Base-by-base conservation (phyloP, 345 rosid species). In the Carallia brachiata region DNA sequence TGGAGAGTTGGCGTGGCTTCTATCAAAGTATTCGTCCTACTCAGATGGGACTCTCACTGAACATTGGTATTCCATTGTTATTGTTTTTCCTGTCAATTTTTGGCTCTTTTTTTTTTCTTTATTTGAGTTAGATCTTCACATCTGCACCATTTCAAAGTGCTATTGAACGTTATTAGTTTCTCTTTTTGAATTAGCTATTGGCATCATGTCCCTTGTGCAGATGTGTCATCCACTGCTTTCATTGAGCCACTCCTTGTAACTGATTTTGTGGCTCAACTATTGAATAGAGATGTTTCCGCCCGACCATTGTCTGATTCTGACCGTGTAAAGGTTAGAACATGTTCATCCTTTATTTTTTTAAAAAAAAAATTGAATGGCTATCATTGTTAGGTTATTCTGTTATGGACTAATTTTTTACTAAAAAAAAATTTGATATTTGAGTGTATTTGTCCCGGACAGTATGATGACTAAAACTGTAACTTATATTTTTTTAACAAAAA, bases 1-100 rank as follows among this genome's bases (percentile, higher is more conserved):
- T 93, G 78, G 98, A 93, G 81, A 89, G 97, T 73, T 93, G 98
- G 98, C 92, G 96, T 74, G 98, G 98, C 63, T 93, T 93, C 69
- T 93, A 93, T 73, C 98, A 93, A 69, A 93, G 98, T 74, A 89
- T 93, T 72, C 97, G 98, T 54, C 97, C 98, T 7, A 93, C 98
- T 15, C 98, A 91, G 79, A 93, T 85, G 93, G 98, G 98, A 3
- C 75, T 93, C 18, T 93, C 98, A 2, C 79, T 93, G 28, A 93
- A 93, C 70, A 93, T 93, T 62, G 98, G 98, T 88, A 70, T 3
- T 6, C 15, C 10, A 36, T 65, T 27, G 2, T 56, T 36, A 17
- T 40, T 52, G n/a, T 52, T 15, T 23, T 16, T 8, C 6, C 31
- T 9, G 5, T 34, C 36, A 36, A 6, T 18, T 6, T 18, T 54